Evolutionary conservation across 768 basidiomycete species (phyloP).

Genomic region (Kwoniella shandongensis): DNA sequence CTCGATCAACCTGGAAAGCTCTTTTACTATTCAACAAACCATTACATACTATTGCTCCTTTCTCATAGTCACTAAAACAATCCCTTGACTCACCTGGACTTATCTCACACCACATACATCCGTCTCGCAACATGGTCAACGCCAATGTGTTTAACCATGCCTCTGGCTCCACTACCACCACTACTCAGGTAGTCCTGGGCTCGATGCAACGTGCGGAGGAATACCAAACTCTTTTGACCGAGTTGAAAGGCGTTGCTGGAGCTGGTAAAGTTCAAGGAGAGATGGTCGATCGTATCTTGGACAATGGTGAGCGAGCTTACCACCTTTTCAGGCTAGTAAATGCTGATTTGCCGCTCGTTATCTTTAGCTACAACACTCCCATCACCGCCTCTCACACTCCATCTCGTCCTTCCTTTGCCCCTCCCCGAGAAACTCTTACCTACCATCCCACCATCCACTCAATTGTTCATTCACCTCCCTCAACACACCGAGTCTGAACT

Average conservation of each 20-base stretch:
- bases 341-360: not conserved
- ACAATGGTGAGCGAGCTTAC: conserved; percentile 50
- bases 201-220: conserved; percentile 50
- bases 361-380: conserved; percentile 46
- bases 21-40: too few species aligned
- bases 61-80: too few species aligned
- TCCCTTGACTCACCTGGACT: too few species aligned
- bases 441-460: conserved; percentile 46
- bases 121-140: conserved; percentile 7
- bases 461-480: conserved; percentile 47
- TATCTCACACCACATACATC: not conserved
- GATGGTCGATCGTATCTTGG: conserved; percentile 52
- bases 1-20: too few species aligned
- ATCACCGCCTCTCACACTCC: conserved; percentile 36
- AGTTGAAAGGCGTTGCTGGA: conserved; percentile 29
- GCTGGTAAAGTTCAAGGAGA: conserved; percentile 43
- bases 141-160: conserved; percentile 13
- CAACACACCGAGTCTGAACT: conserved; percentile 17
- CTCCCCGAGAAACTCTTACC: conserved; percentile 35
- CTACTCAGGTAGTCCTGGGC: conserved; percentile 49
- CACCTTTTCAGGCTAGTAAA: not conserved
- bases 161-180: conserved; percentile 5
- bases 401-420: conserved; percentile 47
- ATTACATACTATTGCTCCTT: too few species aligned
- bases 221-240: conserved; percentile 42